Percentiles rank a stretch among this genome's conserved stretches.
Evolutionary conservation across 305 asterid genomes (phyloP).

Genomic region (Fraxinus velutina): DNA sequence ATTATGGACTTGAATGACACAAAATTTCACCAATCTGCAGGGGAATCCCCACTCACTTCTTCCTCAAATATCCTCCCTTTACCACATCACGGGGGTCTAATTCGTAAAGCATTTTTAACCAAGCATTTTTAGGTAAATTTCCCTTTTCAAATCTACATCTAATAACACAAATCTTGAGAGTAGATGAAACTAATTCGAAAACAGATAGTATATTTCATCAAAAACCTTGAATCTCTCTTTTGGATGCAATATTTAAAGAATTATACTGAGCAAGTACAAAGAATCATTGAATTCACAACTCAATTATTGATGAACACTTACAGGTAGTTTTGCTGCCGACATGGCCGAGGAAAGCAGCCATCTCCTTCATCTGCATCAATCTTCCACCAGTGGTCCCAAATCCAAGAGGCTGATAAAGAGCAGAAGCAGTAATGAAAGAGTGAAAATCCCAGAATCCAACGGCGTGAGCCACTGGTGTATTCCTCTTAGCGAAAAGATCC

Average conservation of each 20-base stretch:
- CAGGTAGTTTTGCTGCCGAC: constrained; percentile 81
- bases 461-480: constrained; percentile 68
- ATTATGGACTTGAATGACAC: background rate
- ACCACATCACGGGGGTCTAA: background rate
- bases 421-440: constrained; percentile 68
- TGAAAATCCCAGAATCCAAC: constrained; percentile 75
- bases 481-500: constrained; percentile 65
- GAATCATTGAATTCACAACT: background rate
- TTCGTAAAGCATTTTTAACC: background rate
- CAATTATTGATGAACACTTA: constrained; percentile 32
- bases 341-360: constrained; percentile 80
- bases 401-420: constrained; percentile 67
- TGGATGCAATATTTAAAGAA: background rate
- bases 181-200: background rate
- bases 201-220: background rate
- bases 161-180: background rate
- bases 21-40: background rate
- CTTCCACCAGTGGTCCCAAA: constrained; percentile 85
- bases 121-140: background rate
- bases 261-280: background rate
- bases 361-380: constrained; percentile 59
- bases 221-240: background rate
- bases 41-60: background rate
- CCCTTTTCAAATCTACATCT: background rate
- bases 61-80: background rate